These are phyloP conservation scores for Xylaria polymorpha DNA, from an alignment of 2,329 filamentous ascomycete species.

Conservation along the genomic window DNA sequence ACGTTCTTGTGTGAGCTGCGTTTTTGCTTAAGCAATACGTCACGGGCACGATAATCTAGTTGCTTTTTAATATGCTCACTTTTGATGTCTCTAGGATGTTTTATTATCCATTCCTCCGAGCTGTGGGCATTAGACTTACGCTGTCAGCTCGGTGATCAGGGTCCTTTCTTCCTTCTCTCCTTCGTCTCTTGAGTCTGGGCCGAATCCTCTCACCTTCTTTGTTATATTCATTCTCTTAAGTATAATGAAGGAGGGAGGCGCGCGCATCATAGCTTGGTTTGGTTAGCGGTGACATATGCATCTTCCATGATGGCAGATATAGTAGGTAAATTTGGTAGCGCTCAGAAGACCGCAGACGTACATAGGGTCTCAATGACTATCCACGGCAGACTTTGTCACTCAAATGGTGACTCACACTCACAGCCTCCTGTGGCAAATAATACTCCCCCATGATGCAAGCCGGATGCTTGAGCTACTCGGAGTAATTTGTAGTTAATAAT, in stretches of 20 bases:
- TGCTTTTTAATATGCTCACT: background rate
- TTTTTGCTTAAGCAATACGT: background rate
- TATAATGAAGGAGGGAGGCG: background rate
- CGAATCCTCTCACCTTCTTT: background rate
- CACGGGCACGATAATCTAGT: background rate
- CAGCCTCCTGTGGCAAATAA: background rate
- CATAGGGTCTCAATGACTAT: background rate
- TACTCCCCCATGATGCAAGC: background rate
- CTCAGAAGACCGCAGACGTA: background rate
- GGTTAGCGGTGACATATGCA: background rate
- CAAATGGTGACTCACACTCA: background rate
- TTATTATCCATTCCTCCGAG: background rate
- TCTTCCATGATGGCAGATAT: background rate
- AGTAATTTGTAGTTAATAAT: conserved; percentile 2
- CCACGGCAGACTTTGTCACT: background rate
- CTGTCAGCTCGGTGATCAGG: background rate
- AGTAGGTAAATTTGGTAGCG: background rate
- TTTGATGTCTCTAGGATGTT: background rate
- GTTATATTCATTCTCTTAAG: background rate
- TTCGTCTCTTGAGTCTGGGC: background rate
- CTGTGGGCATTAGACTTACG: background rate
- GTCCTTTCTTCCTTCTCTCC: background rate
- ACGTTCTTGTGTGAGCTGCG: background rate
- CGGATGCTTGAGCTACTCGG: too few species aligned
- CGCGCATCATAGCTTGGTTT: background rate